Base-by-base conservation (phyloP, 495 filamentous ascomycete species). In the Penicillium dipodomyicola region DNA sequence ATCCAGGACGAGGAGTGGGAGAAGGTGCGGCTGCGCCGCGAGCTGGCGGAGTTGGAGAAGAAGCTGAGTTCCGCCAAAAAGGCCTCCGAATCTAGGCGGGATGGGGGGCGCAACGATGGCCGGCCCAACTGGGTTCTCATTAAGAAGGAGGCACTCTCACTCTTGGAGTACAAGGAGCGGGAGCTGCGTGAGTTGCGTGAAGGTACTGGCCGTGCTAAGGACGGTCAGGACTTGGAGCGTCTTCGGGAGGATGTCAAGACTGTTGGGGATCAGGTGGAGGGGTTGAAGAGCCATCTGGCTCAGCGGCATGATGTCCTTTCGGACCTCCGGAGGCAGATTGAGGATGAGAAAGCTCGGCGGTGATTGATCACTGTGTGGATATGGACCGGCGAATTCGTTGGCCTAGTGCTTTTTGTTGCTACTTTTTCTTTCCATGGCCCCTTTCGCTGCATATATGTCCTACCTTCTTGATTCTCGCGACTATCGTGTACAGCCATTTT, bases 11-110 rank as follows among this genome's bases (percentile, higher is more conserved):
- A 84, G 52, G 92, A 96, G 59, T 97, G 94, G 94, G 95, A 98
- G 75, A 94, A 96, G 72, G 95, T 97, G 32, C 83, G 92, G 51
- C 80, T 98, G 47, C 91, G 93, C 74, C 90, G 92, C 65, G 92
- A 97, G 68, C 80, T 97, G 17, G 80, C 82, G 14, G 93, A 97
- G 63, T 73, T 98, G 44, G 92, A 98, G 64, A 78, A 84, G 32
- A 92, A 92, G 76, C 84, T 96, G 48, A 82, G 87, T 23, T 82
- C 86, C 41, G 86, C 93, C 3, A 89, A 91, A 63, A 80, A 82
- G 37, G 82, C 82, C 37, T 85, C 86, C 11, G 82, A 84, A 37
- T 70, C 71, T 51, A 75, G 80, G 45, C 65, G 82, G 30, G 83
- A 82, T 43, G 87, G 85, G 65, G 87, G 91, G 4, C 66, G 72